Evolutionary conservation across 1,284 basidiomycete species (phyloP).

Genomic region (Cutaneotrichosporon mucoides): DNA sequence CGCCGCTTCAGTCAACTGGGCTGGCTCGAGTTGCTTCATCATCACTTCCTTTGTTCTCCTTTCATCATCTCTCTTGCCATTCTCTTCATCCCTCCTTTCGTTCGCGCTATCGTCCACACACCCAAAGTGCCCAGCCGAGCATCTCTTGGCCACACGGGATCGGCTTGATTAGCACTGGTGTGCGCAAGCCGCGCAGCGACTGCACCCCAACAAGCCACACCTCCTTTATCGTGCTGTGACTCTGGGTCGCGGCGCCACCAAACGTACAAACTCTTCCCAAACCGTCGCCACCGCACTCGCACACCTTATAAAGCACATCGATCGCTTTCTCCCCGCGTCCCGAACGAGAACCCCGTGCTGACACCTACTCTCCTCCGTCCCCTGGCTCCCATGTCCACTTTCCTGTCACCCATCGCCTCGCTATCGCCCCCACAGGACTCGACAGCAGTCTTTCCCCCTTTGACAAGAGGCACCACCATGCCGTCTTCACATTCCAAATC

Average conservation of each 20-base stretch:
- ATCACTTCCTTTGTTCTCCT: background rate
- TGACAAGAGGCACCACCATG: constrained; percentile 5
- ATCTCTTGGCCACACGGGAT: no score
- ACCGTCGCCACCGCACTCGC: background rate
- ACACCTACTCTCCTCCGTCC: background rate
- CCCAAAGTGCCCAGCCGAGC: no score
- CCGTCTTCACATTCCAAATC: constrained; percentile 17
- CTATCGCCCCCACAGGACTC: background rate
- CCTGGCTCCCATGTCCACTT: background rate
- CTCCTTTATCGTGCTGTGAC: background rate
- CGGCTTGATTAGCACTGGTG: background rate
- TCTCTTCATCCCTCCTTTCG: no score
- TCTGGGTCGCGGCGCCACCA: background rate
- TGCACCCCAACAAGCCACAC: background rate
- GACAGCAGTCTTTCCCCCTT: constrained; percentile 1
- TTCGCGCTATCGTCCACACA: no score
- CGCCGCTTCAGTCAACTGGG: no score
- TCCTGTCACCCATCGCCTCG: background rate
- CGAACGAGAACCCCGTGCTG: background rate
- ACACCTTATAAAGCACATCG: background rate
- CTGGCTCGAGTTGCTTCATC: no score
- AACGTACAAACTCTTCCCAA: background rate
- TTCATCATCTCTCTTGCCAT: background rate
- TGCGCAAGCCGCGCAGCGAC: background rate
- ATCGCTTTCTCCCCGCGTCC: background rate